A percentile compares a stretch with the other conserved stretches of the same genome.
These are phyloP conservation scores for Pisolithus albus DNA, from an alignment of 768 basidiomycete species.

Conservation along the genomic window DNA sequence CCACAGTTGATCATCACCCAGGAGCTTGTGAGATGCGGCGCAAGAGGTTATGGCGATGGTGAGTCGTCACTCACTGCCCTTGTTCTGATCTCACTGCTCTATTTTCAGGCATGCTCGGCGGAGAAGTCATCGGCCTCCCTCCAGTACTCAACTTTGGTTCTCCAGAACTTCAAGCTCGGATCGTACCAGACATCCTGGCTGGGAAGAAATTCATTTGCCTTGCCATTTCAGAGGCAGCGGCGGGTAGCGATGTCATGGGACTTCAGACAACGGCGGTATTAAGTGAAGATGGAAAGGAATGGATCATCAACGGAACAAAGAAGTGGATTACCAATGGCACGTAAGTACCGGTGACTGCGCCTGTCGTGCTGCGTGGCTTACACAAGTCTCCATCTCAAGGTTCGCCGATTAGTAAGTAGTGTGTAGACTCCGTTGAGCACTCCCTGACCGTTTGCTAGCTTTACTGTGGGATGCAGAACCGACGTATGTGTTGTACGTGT, in stretches of 20 bases:
- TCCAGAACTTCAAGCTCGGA: conserved; percentile 41
- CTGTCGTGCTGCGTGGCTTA: neutral
- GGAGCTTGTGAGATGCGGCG: conserved; percentile 49
- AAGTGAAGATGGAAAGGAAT: conserved; percentile 60
- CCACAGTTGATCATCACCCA: conserved; percentile 53
- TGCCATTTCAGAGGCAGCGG: conserved; percentile 73
- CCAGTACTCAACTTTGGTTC: conserved; percentile 65
- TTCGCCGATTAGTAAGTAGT: conserved; percentile 38
- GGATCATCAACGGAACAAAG: conserved; percentile 70
- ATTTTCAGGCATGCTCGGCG: conserved; percentile 38
- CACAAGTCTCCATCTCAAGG: conserved; percentile 14
- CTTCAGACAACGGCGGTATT: conserved; percentile 55
- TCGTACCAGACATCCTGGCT: conserved; percentile 45
- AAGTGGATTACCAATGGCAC: conserved; percentile 64
- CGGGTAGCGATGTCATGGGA: conserved; percentile 63
- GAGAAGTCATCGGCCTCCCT: conserved; percentile 64
- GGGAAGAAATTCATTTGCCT: conserved; percentile 68
- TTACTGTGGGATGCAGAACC: conserved; percentile 54
- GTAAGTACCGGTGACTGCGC: conserved; percentile 20
- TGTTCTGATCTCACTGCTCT: neutral
- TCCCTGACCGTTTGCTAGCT: conserved; percentile 33
- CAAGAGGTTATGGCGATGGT: conserved; percentile 67
- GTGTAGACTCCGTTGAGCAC: too few species aligned
- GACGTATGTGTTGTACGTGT: conserved; percentile 27
- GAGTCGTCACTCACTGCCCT: neutral